Conservation (phyloP, 1,284 basidiomycete species). For the Fomitopsis palustris region DNA sequence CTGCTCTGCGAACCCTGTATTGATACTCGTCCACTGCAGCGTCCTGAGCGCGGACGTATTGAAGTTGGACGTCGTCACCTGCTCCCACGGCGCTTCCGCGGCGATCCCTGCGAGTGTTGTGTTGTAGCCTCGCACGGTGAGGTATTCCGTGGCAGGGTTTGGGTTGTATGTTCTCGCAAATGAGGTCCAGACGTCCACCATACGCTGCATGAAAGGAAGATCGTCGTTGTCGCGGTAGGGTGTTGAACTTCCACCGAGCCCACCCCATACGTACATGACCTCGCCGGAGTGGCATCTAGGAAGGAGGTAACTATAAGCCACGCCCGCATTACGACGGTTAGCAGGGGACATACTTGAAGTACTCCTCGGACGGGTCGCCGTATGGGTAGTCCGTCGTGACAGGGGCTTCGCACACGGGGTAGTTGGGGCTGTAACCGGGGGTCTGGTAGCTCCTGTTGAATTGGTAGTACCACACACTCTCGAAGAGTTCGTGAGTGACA, state of each 20-base stretch:
- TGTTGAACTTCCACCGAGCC: background rate
- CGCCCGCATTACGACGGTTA: too few species aligned
- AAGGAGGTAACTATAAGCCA: too few species aligned
- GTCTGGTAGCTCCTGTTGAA: constrained; percentile 37
- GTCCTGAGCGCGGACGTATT: constrained; percentile 17
- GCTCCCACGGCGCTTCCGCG: constrained; percentile 20
- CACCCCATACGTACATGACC: too few species aligned
- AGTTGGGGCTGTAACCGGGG: constrained; percentile 33
- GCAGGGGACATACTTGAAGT: constrained; percentile 25
- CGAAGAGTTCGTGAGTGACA: constrained; percentile 29
- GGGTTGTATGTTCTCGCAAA: constrained; percentile 41
- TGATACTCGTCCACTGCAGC: constrained; percentile 25
- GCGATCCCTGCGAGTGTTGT: constrained; percentile 18
- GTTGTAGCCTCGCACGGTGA: constrained; percentile 30
- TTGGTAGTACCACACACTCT: constrained; percentile 32
- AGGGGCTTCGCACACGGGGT: constrained; percentile 34
- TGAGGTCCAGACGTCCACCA: constrained; percentile 34
- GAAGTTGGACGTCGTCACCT: constrained; percentile 21
- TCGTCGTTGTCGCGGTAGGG: constrained; percentile 37
- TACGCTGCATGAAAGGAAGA: constrained; percentile 34
- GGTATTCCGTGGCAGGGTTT: constrained; percentile 34
- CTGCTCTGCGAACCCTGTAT: constrained; percentile 22
- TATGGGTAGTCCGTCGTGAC: constrained; percentile 28
- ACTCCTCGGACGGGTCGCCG: constrained; percentile 31
- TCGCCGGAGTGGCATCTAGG: too few species aligned